Percentiles rank a stretch among this genome's conserved stretches.
Evolutionary conservation across 768 basidiomycete genomes (phyloP).

Genomic region (Mycena leptocephala): DNA sequence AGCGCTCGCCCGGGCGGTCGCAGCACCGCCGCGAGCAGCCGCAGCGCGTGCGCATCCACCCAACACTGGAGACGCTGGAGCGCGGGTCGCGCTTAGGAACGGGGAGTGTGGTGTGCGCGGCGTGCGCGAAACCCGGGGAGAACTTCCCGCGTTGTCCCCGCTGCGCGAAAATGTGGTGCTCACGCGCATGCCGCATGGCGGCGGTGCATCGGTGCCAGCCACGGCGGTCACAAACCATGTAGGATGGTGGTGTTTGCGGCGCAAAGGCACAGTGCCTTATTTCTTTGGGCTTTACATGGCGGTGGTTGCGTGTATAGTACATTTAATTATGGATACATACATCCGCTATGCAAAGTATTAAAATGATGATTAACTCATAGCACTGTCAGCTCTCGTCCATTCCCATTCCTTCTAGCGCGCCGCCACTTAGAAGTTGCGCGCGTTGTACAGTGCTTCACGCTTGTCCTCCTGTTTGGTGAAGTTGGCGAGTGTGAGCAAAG

Average conservation of each 20-base stretch:
- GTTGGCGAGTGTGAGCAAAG: constrained; percentile 72
- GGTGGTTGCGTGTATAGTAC: constrained; percentile 4
- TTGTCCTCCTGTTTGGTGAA: constrained; percentile 63
- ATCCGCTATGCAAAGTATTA: not conserved
- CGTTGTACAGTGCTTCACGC: constrained; percentile 69
- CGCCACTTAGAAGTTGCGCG: constrained; percentile 67
- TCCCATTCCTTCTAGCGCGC: constrained; percentile 52
- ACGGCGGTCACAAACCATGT: constrained; percentile 2
- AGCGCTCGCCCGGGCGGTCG: not conserved
- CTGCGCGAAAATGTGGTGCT: constrained; percentile 31
- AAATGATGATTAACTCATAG: not conserved
- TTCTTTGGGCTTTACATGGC: not conserved
- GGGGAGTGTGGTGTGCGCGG: constrained; percentile 29
- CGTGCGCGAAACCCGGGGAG: constrained; percentile 13
- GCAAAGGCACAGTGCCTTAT: not conserved
- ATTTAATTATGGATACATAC: not conserved
- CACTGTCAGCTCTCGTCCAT: constrained; percentile 17
- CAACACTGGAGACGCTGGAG: constrained; percentile 23
- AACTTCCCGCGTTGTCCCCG: constrained; percentile 34
- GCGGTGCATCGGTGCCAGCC: constrained; percentile 25
- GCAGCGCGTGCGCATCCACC: constrained; percentile 12
- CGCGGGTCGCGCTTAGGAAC: constrained; percentile 29
- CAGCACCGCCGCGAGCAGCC: not conserved
- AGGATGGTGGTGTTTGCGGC: not conserved
- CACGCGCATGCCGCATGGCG: constrained; percentile 24